Evolutionary conservation across 2,329 filamentous ascomycete species (phyloP), one percentile per base, ranked within the genome.

Genomic region (Endoconidiophora polonica): DNA sequence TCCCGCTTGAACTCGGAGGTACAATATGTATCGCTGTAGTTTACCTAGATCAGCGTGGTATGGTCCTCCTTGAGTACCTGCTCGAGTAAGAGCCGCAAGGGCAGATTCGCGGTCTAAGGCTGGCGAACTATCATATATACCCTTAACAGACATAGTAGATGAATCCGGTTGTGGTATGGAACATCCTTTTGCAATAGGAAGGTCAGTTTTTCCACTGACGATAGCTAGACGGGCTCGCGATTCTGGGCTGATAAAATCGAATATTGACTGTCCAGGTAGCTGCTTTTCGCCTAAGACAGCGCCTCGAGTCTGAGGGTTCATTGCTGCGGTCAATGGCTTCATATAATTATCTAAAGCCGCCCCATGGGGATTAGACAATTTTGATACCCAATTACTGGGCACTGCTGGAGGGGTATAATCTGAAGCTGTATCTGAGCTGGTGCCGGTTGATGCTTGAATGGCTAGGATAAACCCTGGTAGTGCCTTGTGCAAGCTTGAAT

Each of bases 181-280:
- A 65, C 95, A 85, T 48, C 84, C 79, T 1, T 80, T 68, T 0
- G 82, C 91, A 5, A 78, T 76, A 0, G 91, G 91, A 2, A 98
- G 73, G 59, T 90, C 76, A 2, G 65, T 65, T 52, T 79, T 86
- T 1, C 88, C 88, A 2, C 86, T 86, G 1, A 79, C 79, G 9
- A 77, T 72, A 2, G 74, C 86, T 42, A 98, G 73, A 23, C 81
- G 77, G 47, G 90, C 81, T 54, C 91, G 79, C 3, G 84, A 78
- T 33, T 83, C 74, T 0, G 85, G 72, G 0, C 84, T 84, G 56
- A 98, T 73, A 63, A 84, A 98, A 64, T 96, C 88, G 62, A 96
- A 98, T 2, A 98, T 80, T 0, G 91, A 96, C 66, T 96, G 95
- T 0, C 86, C 86, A 0, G 88, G 88, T 0, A 96, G 68, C 36